These are phyloP conservation scores for Picocystis sp. DNA, from an alignment of 163 green algal genomes.

Conservation along the genomic window DNA sequence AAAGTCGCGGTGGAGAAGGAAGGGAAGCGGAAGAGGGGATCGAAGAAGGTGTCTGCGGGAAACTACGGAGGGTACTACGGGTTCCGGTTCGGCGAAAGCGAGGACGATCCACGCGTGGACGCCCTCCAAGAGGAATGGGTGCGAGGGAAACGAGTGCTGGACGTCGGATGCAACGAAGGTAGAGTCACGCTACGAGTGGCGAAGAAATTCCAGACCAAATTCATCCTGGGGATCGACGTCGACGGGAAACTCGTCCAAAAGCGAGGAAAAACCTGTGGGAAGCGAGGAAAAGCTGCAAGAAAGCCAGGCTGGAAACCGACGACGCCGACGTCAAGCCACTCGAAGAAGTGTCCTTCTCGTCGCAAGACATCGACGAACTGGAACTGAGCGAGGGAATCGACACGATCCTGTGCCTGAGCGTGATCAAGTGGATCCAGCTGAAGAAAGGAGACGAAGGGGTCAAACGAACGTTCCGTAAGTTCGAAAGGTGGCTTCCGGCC, in stretches of 20 bases:
- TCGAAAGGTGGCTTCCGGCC: slow-evolving; percentile 16
- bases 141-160: slow-evolving; percentile 31
- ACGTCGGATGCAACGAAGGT: slow-evolving; percentile 76
- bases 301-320: slow-evolving; percentile 6
- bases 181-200: slow-evolving; percentile 41
- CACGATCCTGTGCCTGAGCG: slow-evolving; percentile 27
- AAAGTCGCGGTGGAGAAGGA: too few species aligned
- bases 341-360: slow-evolving; percentile 9
- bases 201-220: slow-evolving; percentile 15
- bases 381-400: slow-evolving; percentile 18
- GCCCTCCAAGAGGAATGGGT: slow-evolving; percentile 39
- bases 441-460: slow-evolving; percentile 68
- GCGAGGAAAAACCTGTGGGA: slow-evolving; percentile 6
- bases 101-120: slow-evolving; percentile 5
- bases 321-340: slow-evolving; percentile 12
- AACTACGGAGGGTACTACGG: too few species aligned
- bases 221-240: slow-evolving; percentile 53
- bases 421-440: slow-evolving; percentile 92
- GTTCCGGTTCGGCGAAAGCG: too few species aligned
- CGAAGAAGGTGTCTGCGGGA: too few species aligned
- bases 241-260: slow-evolving; percentile 31
- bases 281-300: slow-evolving; percentile 1
- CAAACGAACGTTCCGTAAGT: slow-evolving; percentile 43
- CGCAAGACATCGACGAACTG: slow-evolving; percentile 7
- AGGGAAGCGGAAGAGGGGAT: too few species aligned